Evolutionary conservation across 2,329 filamentous ascomycete genomes (phyloP), one percentile per base, ranked within the genome.

Genomic region (Penicillium sp.): DNA sequence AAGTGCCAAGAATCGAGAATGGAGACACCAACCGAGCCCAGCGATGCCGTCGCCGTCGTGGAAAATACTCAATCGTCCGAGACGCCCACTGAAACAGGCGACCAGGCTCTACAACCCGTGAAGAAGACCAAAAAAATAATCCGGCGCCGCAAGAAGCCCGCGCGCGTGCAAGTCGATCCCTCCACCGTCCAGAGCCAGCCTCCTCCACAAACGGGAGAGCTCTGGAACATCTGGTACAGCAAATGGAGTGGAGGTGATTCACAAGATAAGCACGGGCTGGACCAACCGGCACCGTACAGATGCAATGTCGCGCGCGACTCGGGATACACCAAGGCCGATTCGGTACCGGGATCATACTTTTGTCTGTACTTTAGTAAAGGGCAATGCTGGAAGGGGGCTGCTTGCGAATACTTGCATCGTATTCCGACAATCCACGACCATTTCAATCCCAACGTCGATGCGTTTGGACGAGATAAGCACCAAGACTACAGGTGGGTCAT

Each of bases 191-290:
- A 86, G 60, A 85, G 85, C 32, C 89, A 95, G 60, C 86, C 88
- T 4, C 89, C 90, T 12, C 87, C 88, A 1, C 90, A 97, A 63
- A 97, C 91, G 0, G 93, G 93, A 45, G 95, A 88, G 0, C 89
- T 90, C 49, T 98, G 93, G 78, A 98, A 98, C 71, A 94, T 95
- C 63, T 96, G 90, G 91, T 95, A 96, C 73, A 96, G 95, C 75
- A 97, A 96, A 72, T 97, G 91, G 90, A 86, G 85, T 1, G 93
- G 93, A 57, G 93, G 93, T 63, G 93, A 98, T 70, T 82, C 90
- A 51, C 91, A 97, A 65, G 90, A 94, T 74, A 89, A 90, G 60
- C 90, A 91, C 63, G 79, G 90, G 4, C 88, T 86, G 33, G 85
- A 96, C 65, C 86, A 84, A 24, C 81, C 84, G 11, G 91, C 93